Evolutionary conservation across 768 basidiomycete genomes (phyloP).

Genomic region (Amanita pseudoporphyria): DNA sequence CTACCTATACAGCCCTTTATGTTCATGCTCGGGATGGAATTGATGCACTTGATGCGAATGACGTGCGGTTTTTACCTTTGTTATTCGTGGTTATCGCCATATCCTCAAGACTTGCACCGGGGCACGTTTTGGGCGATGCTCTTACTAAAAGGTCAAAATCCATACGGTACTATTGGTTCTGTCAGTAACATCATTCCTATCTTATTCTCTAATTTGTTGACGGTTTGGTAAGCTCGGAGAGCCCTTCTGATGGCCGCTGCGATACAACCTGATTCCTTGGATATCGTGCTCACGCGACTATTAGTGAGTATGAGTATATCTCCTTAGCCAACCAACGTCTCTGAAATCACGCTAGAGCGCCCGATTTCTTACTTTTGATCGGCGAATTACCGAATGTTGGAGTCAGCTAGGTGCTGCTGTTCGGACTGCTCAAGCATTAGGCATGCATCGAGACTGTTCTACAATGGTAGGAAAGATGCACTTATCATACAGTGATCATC

Average conservation of each 20-base stretch:
- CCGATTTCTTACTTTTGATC: slow-evolving; percentile 58
- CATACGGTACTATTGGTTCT: slow-evolving; percentile 91
- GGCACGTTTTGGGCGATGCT: slow-evolving; percentile 73
- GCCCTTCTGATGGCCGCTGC: slow-evolving; percentile 88
- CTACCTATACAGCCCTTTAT: slow-evolving; percentile 56
- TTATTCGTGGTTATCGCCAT: slow-evolving; percentile 90
- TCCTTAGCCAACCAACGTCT: slow-evolving; percentile 10
- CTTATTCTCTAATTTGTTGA: slow-evolving; percentile 9
- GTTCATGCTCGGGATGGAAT: slow-evolving; percentile 51
- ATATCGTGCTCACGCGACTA: slow-evolving; percentile 87
- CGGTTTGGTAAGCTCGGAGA: slow-evolving; percentile 52
- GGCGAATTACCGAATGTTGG: slow-evolving; percentile 92
- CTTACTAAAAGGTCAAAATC: slow-evolving; percentile 70
- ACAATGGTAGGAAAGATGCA: slow-evolving; percentile 47
- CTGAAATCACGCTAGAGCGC: slow-evolving; percentile 32
- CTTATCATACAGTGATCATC: slow-evolving; percentile 1
- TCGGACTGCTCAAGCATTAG: slow-evolving; percentile 87
- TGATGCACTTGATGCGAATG: slow-evolving; percentile 55
- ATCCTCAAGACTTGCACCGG: slow-evolving; percentile 77
- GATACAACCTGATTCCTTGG: slow-evolving; percentile 86
- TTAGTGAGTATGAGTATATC: slow-evolving; percentile 51
- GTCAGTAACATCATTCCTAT: slow-evolving; percentile 37
- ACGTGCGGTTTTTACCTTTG: slow-evolving; percentile 82
- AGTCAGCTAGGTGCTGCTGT: slow-evolving; percentile 91
- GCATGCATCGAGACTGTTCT: slow-evolving; percentile 82